Base-by-base conservation (phyloP, 2,329 filamentous ascomycete genomes). In the Colletotrichum sp. region DNA sequence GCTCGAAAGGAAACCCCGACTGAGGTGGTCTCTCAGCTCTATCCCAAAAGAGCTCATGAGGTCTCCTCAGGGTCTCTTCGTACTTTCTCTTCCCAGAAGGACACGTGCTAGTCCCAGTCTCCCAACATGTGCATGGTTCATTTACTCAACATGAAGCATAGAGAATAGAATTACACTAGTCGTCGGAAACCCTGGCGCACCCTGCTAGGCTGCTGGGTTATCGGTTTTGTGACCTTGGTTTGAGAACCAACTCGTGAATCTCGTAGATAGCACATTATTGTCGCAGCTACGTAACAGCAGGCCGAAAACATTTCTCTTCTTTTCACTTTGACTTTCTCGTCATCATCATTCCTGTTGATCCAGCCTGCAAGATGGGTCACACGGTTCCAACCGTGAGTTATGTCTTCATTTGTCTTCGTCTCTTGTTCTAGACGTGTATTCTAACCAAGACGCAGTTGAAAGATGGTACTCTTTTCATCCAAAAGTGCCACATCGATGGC, bases 401-500 rank as follows among this genome's bases (percentile, higher is more conserved):
- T 22, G 18, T 48, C 44, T 22, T 13, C 6, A 22, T 22, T 22
- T 13, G 6, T 5, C n/a, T 48, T 6, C 44, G 6, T 48, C n/a
- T 48, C n/a, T 48, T 48, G 22, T 4, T 1, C 6, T 8, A 16
- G 4, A 13, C 3, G 9, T 6, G n/a, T 48, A 48, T 22, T 6
- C 10, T 48, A 12, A 48, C 10, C 10, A 22, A 22, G n/a, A 22
- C 10, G 44, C n/a, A 48, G 44, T 12, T 48, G n/a, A 48, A 22
- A 48, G n/a, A 48, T 10, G 4, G 10, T 22, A 48, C 10, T 8
- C 18, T 48, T 48, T 48, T n/a, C 44, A 12, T 48, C n/a, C 6
- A 48, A 13, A 48, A 48, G n/a, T 92, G 92, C 81, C 98, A 96
- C 83, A 93, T 99, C 82, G 96, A 99, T 84, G 97, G 97, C 81